A percentile compares a stretch with the other conserved stretches of the same genome.
Evolutionary conservation across 768 basidiomycete genomes (phyloP).

Genomic region (Mycena haematopus): DNA sequence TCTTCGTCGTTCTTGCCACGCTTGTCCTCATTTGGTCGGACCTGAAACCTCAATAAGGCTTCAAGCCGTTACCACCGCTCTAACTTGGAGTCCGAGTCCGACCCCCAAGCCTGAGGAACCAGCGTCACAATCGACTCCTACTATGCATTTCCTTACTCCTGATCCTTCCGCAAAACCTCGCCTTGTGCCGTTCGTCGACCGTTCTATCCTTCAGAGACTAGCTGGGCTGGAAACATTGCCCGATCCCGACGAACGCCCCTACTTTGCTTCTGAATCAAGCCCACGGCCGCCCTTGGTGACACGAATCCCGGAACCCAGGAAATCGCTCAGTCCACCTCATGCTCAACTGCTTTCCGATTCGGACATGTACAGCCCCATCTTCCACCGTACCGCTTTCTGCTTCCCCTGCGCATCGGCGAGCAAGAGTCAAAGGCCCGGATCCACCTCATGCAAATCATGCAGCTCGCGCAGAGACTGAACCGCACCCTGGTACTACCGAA

Average conservation of each 20-base stretch:
- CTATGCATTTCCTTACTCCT: background rate
- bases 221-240: slow-evolving; percentile 31
- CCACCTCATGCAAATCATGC: slow-evolving; percentile 59
- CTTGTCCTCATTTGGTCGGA: background rate
- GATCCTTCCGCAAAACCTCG: background rate
- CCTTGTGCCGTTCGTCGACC: slow-evolving; percentile 33
- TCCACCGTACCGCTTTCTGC: slow-evolving; percentile 51
- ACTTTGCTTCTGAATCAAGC: slow-evolving; percentile 15
- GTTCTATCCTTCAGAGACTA: slow-evolving; percentile 36
- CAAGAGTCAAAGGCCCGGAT: slow-evolving; percentile 64
- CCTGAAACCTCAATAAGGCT: background rate
- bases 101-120: background rate
- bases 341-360: background rate
- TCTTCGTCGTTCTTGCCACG: slow-evolving; percentile 1
- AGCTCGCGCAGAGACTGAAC: slow-evolving; percentile 55
- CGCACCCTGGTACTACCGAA: slow-evolving; percentile 68
- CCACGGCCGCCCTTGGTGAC: slow-evolving; percentile 44
- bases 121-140: background rate
- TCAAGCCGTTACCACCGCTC: background rate
- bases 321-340: too few relatives aligned
- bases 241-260: slow-evolving; percentile 29
- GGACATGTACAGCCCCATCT: slow-evolving; percentile 6
- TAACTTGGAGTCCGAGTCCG: background rate
- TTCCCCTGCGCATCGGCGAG: slow-evolving; percentile 46
- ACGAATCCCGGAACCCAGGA: slow-evolving; percentile 37